Base-by-base conservation (phyloP, 2,329 filamentous ascomycete genomes). In the Colletotrichum brevisporum region DNA sequence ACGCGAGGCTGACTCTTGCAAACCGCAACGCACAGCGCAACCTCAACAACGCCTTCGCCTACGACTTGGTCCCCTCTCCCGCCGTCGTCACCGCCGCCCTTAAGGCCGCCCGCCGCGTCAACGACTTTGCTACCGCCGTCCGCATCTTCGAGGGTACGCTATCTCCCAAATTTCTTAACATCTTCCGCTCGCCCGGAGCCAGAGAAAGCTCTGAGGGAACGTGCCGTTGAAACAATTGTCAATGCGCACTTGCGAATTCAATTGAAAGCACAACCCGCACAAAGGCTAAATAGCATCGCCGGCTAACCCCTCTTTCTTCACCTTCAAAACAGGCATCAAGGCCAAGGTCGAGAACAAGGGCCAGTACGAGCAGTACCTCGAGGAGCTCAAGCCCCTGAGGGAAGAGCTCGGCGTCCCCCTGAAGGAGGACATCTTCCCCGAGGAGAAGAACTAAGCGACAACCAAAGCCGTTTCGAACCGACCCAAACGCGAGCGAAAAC, bases 41-140 rank as follows among this genome's bases (percentile, higher is more conserved):
- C 88, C 89, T 97, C 80, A 99, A 99, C 92, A 99, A 99, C 87
- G 95, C 94, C 82, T 99, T 99, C 86, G 96, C 96, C 80, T 99
- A 99, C 91, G 96, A 99, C 91, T 92, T 99, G 79, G 96, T 99
- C 75, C 96, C 97, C 79, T 96, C 95, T 52, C 91, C 95, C 73
- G 90, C 93, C 76, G 96, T 99, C 80, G 89, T 98, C 83, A 90
- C 90, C 77, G 95, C 96, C 77, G 96, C 96, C 73, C 90, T 99
- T 78, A 94, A 92, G 85, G 96, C 96, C 77, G 96, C 96, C 75
- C 90, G 96, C 83, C 90, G 96, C 83, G 96, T 99, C 81, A 98
- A 99, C 84, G 96, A 99, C 88, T 98, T 92, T 87, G 96, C 96
- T 75, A 99, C 96, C 74, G 96, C 96, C 77, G 96, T 99, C 80